Evolutionary conservation across 805 yeast species (phyloP), one percentile per base, ranked within the genome.

Genomic region (Suhomyces emberorum): DNA sequence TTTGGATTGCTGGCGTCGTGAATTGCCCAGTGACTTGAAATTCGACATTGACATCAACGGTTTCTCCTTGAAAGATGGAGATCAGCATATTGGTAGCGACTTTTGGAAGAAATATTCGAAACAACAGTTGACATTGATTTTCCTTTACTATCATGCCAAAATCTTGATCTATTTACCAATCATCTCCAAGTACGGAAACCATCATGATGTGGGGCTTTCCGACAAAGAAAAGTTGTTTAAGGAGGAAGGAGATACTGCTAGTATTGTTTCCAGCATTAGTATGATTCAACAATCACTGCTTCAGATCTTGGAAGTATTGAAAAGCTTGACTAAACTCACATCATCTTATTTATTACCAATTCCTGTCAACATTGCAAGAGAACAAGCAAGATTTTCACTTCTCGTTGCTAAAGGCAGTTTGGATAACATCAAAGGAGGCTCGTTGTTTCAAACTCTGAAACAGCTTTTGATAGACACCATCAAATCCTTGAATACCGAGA

Each of bases 351-450:
- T 75, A 28, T 52, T 82, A 7, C 83, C 89, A 0, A 55, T 83
- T 9, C 89, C 93, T 0, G 55, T 81, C 30, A 82, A 81, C 44
- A 59, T 77, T 7, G 65, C 83, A 0, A 58, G 88, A 42, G 77
- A 81, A 42, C 77, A 75, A 48, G 78, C 85, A 2, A 63, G 88
- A 32, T 71, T 81, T 44, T 69, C 83, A 0, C 62, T 84, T 20
- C 49, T 83, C 31, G 83, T 81, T 18, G 87, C 88, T 0, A 77
- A 77, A 34, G 88, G 95, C 11, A 77, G 88, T 0, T 64, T 88
- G 38, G 96, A 88, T 44, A 87, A 85, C 53, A 79, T 86, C 2
- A 78, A 86, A 53, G 88, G 88, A 25, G 95, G 96, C 0, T 80
- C 91, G 1, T 59, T 88, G 37, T 79, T 81, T 52, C 84, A 78